Evolutionary conservation across 129 eudicot species (phyloP).

Genomic region (Arctium lappa): DNA sequence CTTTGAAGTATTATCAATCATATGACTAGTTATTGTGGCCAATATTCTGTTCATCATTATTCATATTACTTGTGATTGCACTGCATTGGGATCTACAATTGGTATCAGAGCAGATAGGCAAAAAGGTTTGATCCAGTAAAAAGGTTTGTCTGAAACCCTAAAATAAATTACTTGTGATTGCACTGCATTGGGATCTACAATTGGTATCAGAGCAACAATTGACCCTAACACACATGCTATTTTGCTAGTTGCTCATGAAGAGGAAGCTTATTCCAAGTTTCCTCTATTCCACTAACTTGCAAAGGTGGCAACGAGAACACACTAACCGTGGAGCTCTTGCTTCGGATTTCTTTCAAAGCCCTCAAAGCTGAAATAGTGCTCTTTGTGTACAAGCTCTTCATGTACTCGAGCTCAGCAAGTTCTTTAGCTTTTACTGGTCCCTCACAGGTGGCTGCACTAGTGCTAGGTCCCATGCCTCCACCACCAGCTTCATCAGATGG

Average conservation of each 20-base stretch:
- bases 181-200: too few relatives aligned
- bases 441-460: conserved; percentile 24
- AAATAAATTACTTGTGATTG: too few relatives aligned
- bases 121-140: too few relatives aligned
- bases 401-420: conserved; percentile 66
- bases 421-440: conserved; percentile 45
- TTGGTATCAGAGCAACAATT: neutral
- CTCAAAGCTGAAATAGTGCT: conserved; percentile 72
- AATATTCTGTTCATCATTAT: too few relatives aligned
- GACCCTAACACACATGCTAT: conserved; percentile 16
- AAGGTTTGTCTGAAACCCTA: too few relatives aligned
- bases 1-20: too few relatives aligned
- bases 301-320: conserved; percentile 84
- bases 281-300: conserved; percentile 59
- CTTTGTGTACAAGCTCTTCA: conserved; percentile 78
- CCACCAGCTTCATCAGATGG: conserved; percentile 20
- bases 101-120: too few relatives aligned
- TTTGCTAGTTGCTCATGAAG: conserved; percentile 70
- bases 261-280: conserved; percentile 68
- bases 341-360: conserved; percentile 76
- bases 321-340: conserved; percentile 87
- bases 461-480: conserved; percentile 27
- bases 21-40: too few relatives aligned
- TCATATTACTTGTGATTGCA: too few relatives aligned
- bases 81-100: too few relatives aligned